Evolutionary conservation across 192 early-diverging fungal species (phyloP).

Genomic region (Spinellus fusiger): DNA sequence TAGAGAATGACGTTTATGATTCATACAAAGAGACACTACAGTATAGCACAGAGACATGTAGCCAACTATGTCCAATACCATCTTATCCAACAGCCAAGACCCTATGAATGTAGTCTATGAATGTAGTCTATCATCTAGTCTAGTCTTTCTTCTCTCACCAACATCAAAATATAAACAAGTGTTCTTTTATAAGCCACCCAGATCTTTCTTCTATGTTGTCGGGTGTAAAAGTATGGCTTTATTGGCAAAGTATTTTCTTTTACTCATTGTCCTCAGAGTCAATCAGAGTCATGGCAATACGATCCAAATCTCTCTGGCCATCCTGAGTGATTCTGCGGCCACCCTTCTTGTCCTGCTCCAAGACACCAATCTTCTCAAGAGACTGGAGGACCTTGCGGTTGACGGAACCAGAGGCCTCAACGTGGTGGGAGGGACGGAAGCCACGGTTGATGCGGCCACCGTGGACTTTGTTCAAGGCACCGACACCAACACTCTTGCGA

Average conservation of each 20-base stretch:
- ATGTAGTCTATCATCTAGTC: too few relatives aligned
- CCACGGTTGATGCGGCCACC: slow-evolving; percentile 93
- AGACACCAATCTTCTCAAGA: slow-evolving; percentile 96
- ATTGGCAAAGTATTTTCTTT: neutral
- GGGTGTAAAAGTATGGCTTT: neutral
- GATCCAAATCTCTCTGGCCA: slow-evolving; percentile 98
- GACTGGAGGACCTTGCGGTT: slow-evolving; percentile 96
- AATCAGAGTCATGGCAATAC: slow-evolving; percentile 65
- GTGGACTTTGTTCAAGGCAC: slow-evolving; percentile 89
- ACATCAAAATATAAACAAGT: too few relatives aligned
- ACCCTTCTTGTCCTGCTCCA: slow-evolving; percentile 89
- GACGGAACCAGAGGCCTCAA: slow-evolving; percentile 81
- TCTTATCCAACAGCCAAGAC: too few relatives aligned
- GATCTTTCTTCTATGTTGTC: too few relatives aligned
- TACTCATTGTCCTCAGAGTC: slow-evolving; percentile 17
- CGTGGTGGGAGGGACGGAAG: slow-evolving; percentile 86
- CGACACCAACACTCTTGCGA: slow-evolving; percentile 88
- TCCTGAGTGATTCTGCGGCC: slow-evolving; percentile 93
- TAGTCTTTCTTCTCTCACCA: too few relatives aligned
- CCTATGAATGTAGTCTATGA: too few relatives aligned
- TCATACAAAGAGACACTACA: too few relatives aligned
- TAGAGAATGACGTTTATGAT: too few relatives aligned
- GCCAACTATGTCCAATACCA: too few relatives aligned
- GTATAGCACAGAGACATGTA: too few relatives aligned
- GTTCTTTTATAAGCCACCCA: too few relatives aligned